These are phyloP conservation scores for Lactarius deliciosus DNA, from an alignment of 768 basidiomycete genomes.

Conservation along the genomic window DNA sequence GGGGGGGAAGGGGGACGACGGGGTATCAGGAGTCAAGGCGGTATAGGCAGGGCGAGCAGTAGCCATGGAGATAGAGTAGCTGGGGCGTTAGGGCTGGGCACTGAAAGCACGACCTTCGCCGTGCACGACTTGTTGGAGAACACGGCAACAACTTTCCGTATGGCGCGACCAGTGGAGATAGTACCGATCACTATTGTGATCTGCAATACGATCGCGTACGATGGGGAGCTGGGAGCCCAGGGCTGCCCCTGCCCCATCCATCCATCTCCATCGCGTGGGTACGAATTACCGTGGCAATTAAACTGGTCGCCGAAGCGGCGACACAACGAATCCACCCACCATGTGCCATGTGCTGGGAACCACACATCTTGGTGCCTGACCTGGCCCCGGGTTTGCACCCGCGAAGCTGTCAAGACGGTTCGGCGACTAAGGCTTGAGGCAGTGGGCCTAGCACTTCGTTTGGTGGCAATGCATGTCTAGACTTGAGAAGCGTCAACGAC, in stretches of 20 bases:
- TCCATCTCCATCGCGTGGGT: neutral
- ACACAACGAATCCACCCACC: neutral
- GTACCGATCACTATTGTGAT: neutral
- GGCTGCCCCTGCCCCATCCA: neutral
- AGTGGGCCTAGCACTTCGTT: neutral
- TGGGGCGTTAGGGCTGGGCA: neutral
- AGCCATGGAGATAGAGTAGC: neutral
- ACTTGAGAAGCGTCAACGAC: neutral
- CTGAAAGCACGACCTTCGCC: neutral
- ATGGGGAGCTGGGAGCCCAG: neutral
- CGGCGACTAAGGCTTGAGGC: neutral
- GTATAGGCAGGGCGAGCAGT: conserved; percentile 36
- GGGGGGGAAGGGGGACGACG: neutral
- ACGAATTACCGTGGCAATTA: neutral
- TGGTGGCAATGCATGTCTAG: neutral
- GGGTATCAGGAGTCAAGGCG: conserved; percentile 4
- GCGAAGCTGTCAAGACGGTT: neutral
- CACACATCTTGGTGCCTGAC: neutral
- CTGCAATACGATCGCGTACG: neutral
- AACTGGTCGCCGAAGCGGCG: neutral
- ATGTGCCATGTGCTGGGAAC: neutral
- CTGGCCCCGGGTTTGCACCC: neutral
- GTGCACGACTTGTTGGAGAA: neutral
- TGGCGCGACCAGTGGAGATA: neutral
- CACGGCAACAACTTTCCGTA: neutral